These are phyloP conservation scores for Dothidotthia symphoricarpi DNA, from an alignment of 2,329 filamentous ascomycete species.

Conservation along the genomic window DNA sequence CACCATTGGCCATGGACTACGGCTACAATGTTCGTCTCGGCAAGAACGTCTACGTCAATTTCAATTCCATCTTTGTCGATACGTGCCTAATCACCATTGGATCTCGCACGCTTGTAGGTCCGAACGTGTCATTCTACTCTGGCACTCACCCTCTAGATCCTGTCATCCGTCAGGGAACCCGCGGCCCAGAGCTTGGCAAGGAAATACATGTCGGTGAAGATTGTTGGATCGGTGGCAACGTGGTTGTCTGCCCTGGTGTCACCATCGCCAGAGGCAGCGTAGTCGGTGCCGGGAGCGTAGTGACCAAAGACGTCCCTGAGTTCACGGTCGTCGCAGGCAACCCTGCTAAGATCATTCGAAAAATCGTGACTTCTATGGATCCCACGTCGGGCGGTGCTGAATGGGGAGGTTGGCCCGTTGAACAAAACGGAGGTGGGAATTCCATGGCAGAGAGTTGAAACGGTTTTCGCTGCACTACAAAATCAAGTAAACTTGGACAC, in stretches of 20 bases:
- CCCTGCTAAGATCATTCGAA: constrained; percentile 62
- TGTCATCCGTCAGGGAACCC: constrained; percentile 67
- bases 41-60: constrained; percentile 71
- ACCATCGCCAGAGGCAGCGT: constrained; percentile 72
- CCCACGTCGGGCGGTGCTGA: constrained; percentile 17
- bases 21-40: constrained; percentile 73
- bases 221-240: constrained; percentile 52
- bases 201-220: constrained; percentile 76
- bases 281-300: constrained; percentile 78
- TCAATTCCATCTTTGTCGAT: constrained; percentile 73
- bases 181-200: constrained; percentile 71
- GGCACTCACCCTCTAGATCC: constrained; percentile 78
- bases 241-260: constrained; percentile 68
- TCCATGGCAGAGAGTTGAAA: too few relatives aligned
- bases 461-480: too few relatives aligned
- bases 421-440: constrained; percentile 70
- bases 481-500: too few relatives aligned
- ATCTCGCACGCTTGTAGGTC: constrained; percentile 72
- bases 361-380: constrained; percentile 39
- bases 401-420: constrained; percentile 60
- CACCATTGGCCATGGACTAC: constrained; percentile 72
- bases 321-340: constrained; percentile 66
- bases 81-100: constrained; percentile 74
- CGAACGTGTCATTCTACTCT: constrained; percentile 73
- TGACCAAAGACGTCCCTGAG: constrained; percentile 72